A percentile compares a stretch with the other conserved stretches of the same genome.
phyloP scores from a whole-genome alignment of 192 early-diverging fungal genomes.

The Entophlyctis helioformis region DNA sequence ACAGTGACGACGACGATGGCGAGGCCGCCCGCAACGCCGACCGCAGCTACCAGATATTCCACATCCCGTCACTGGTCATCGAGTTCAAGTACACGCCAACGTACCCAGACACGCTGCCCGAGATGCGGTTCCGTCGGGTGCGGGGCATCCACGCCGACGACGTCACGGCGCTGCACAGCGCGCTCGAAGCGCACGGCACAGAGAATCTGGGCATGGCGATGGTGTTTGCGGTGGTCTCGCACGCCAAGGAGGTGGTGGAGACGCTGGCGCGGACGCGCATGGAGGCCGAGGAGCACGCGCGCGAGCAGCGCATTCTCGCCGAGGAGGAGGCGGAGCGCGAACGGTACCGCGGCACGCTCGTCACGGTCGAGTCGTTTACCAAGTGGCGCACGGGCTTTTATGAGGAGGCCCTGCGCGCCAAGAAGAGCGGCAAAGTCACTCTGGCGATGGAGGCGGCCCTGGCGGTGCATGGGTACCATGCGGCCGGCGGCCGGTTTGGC shows the following conservation, averaged over 20 bases:
- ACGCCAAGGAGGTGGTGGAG: constrained; percentile 61
- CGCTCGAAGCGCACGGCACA: constrained; percentile 25
- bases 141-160: constrained; percentile 25
- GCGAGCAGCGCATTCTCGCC: constrained; percentile 36
- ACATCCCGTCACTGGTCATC: too few species aligned
- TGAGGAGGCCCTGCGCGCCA: constrained; percentile 47
- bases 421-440: too few species aligned
- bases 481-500: constrained; percentile 21
- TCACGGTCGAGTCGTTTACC: constrained; percentile 64
- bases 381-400: constrained; percentile 72
- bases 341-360: constrained; percentile 69
- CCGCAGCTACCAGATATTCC: too few species aligned
- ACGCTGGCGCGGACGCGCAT: constrained; percentile 43
- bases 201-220: constrained; percentile 84
- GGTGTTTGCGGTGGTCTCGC: constrained; percentile 72
- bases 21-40: constrained; percentile 8
- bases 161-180: constrained; percentile 15
- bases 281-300: constrained; percentile 33
- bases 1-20: too few species aligned
- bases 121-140: constrained; percentile 9
- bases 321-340: constrained; percentile 61
- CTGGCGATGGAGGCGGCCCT: too few species aligned
- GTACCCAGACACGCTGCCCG: constrained; percentile 19
- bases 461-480: too few species aligned
- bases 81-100: constrained; percentile 29